Conservation (phyloP, 768 basidiomycete genomes). For the Phylloporus arenicola region DNA sequence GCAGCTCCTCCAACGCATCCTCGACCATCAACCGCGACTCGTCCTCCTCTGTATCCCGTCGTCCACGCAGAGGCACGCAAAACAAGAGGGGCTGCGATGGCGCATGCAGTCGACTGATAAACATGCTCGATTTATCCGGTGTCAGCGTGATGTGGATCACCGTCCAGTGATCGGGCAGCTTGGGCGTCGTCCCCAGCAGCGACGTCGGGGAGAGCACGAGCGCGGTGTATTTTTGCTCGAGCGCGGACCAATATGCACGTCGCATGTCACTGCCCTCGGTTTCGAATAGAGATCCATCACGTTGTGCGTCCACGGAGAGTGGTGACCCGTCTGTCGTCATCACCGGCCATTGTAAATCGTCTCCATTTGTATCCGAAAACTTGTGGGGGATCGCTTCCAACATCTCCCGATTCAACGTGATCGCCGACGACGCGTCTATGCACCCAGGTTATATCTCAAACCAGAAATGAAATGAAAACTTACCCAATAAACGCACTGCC, state of each 20-base stretch:
- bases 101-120: slow-evolving; percentile 72
- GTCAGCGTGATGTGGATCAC: slow-evolving; percentile 80
- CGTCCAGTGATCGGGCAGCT: slow-evolving; percentile 75
- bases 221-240: slow-evolving; percentile 49
- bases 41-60: slow-evolving; percentile 69
- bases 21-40: slow-evolving; percentile 71
- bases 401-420: slow-evolving; percentile 83
- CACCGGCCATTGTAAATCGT: slow-evolving; percentile 76
- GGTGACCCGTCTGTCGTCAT: slow-evolving; percentile 43
- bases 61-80: slow-evolving; percentile 81
- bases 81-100: slow-evolving; percentile 65
- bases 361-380: slow-evolving; percentile 40
- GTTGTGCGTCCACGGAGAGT: slow-evolving; percentile 20
- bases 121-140: slow-evolving; percentile 75
- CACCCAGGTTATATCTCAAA: not conserved
- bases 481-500: slow-evolving; percentile 62
- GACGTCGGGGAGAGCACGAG: slow-evolving; percentile 23
- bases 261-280: slow-evolving; percentile 35
- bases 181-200: slow-evolving; percentile 38
- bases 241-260: slow-evolving; percentile 56
- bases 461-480: slow-evolving; percentile 4
- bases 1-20: slow-evolving; percentile 65
- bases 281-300: slow-evolving; percentile 5
- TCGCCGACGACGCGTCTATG: slow-evolving; percentile 66
- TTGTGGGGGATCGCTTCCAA: slow-evolving; percentile 76